A percentile compares a stretch with the other conserved stretches of the same genome.
These are phyloP conservation scores for Dalbergia cultrata DNA, from an alignment of 306 rosid species.

Conservation along the genomic window DNA sequence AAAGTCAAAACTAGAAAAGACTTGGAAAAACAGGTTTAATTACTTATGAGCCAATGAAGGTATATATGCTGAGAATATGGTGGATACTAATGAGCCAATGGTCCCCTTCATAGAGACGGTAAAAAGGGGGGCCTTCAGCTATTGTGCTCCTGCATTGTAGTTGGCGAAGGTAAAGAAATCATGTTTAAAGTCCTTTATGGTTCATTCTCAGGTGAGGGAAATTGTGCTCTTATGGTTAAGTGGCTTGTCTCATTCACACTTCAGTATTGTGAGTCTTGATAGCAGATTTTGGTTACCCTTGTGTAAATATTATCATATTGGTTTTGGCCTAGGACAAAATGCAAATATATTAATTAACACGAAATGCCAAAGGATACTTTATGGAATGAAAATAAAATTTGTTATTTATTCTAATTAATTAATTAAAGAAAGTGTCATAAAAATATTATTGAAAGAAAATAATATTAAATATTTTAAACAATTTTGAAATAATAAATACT, in stretches of 20 bases:
- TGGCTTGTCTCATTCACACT: conserved; percentile 14
- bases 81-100: not conserved
- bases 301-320: not conserved
- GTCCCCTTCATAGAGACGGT: not conserved
- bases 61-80: not conserved
- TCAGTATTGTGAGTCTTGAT: not conserved
- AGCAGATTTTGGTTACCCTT: not conserved
- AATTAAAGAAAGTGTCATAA: too few relatives aligned
- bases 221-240: not conserved
- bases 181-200: not conserved
- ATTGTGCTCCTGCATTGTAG: not conserved
- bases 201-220: conserved; percentile 4
- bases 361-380: too few relatives aligned
- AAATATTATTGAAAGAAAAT: too few relatives aligned
- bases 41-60: not conserved
- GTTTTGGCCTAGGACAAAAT: not conserved
- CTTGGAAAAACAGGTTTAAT: not conserved
- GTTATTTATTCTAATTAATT: too few relatives aligned
- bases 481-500: too few relatives aligned
- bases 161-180: not conserved
- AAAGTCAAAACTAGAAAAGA: not conserved
- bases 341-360: not conserved
- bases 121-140: not conserved
- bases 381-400: too few relatives aligned
- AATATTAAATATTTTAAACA: too few relatives aligned